Evolutionary conservation across 345 rosid genomes (phyloP), one percentile per base, ranked within the genome.

Genomic region (Ceriops decandra): DNA sequence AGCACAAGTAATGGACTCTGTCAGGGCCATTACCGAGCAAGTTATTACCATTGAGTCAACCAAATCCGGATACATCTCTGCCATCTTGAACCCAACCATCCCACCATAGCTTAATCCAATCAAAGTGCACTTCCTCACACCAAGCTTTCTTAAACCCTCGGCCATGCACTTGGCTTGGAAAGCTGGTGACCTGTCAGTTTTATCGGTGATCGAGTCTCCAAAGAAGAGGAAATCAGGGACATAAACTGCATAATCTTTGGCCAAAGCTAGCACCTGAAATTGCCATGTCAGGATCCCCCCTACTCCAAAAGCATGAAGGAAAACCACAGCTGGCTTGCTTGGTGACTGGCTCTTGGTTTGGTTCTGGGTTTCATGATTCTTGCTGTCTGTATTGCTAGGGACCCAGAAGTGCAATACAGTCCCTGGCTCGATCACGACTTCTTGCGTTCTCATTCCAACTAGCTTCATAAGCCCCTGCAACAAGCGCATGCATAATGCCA

Each of bases 151-250:
- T 64, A 86, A 68, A 30, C 74, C 78, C 65, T 61, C 69, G 0
- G 76, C 85, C 52, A 79, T 56, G 66, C 82, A 84, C 70, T 82
- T 79, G 0, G 81, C 82, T 60, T 84, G 90, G 35, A 84, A 86
- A 49, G 5, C 81, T 27, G 70, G 72, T 28, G 85, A 64, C 69
- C 85, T 58, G 5, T 74, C 69, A 0, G 49, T 0, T 15, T 57
- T 61, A 26, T 68, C 68, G 4, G 88, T 84, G 76, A 68, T 5
- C 1, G 88, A 86, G 22, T 64, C 72, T 0, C 85, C 90, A 33
- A 84, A 86, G 82, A 84, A 84, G 46, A 80, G 62, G 6, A 86
- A 36, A 76, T 86, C 85, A 0, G 86, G 86, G 4, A 82, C 82
- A 64, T 84, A 84, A 54, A 84, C 81, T 0, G 73, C 64, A 49